Percentiles rank a stretch among this genome's conserved stretches.
These are phyloP conservation scores for Fusarium tjaetaba DNA, from an alignment of 2,329 filamentous ascomycete species.

Conservation along the genomic window DNA sequence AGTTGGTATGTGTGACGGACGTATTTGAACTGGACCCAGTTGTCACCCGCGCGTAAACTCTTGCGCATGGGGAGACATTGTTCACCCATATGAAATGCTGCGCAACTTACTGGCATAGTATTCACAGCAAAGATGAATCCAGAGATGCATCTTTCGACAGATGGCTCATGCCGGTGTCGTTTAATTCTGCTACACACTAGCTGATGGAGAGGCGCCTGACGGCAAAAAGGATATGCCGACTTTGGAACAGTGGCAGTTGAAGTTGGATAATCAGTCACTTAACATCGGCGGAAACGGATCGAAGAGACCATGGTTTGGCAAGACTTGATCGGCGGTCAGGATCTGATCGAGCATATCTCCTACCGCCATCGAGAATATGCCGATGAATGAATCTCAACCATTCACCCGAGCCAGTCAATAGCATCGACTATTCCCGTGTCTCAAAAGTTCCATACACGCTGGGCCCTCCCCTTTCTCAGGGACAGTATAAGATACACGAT, in stretches of 20 bases:
- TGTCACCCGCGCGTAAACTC: neutral
- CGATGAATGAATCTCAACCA: neutral
- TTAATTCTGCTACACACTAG: neutral
- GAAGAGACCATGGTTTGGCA: neutral
- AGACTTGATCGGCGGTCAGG: neutral
- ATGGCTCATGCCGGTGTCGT: neutral
- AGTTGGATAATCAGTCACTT: neutral
- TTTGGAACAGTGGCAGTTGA: neutral
- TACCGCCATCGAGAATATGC: neutral
- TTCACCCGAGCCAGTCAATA: neutral
- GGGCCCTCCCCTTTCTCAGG: neutral
- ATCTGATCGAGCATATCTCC: neutral
- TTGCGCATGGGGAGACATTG: neutral
- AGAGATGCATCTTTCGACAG: neutral
- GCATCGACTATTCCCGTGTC: neutral
- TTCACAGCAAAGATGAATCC: neutral
- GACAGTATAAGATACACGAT: neutral
- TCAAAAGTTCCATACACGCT: neutral
- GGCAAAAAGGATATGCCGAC: no score
- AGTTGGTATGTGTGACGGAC: no score
- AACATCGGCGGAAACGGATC: neutral
- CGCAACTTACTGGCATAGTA: neutral
- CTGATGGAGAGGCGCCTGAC: neutral
- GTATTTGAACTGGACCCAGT: neutral
- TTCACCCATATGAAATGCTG: neutral